These are phyloP conservation scores for Colletotrichum liriopes DNA, from an alignment of 2,329 filamentous ascomycete genomes.

Conservation along the genomic window DNA sequence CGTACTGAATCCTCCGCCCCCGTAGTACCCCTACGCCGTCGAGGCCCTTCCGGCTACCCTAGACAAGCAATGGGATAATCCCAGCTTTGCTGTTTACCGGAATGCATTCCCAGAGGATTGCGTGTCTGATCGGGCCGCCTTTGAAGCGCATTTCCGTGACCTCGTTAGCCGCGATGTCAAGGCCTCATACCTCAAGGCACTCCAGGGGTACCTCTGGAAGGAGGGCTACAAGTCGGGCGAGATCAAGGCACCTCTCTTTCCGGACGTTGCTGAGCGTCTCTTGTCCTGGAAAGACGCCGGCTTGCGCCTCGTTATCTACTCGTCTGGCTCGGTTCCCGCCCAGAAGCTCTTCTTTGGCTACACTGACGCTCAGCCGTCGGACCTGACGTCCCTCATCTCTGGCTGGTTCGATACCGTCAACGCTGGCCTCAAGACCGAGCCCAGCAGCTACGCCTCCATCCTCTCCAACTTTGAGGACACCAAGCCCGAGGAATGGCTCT, in stretches of 20 bases:
- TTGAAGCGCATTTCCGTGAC: constrained; percentile 79
- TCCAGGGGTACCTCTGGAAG: constrained; percentile 86
- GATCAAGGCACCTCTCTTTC: constrained; percentile 81
- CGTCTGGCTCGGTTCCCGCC: constrained; percentile 83
- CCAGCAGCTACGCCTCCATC: constrained; percentile 78
- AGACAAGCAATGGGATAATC: constrained; percentile 76
- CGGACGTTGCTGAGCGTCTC: constrained; percentile 79
- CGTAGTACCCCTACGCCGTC: constrained; percentile 84
- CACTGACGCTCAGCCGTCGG: constrained; percentile 70
- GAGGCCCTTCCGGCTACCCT: constrained; percentile 76
- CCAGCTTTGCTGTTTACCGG: constrained; percentile 77
- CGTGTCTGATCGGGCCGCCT: constrained; percentile 69
- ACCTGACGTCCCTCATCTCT: constrained; percentile 72
- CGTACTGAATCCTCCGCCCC: constrained; percentile 17
- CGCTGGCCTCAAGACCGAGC: constrained; percentile 81
- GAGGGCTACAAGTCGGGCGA: constrained; percentile 80
- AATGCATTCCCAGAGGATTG: constrained; percentile 79
- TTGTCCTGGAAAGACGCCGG: constrained; percentile 70
- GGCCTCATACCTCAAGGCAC: constrained; percentile 81
- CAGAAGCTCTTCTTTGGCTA: constrained; percentile 86
- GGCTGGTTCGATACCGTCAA: constrained; percentile 87
- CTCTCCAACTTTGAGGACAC: constrained; percentile 63
- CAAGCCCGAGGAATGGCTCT: constrained; percentile 73
- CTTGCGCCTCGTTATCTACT: constrained; percentile 81
- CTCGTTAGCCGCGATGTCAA: constrained; percentile 82